A percentile compares a stretch with the other conserved stretches of the same genome.
These are phyloP conservation scores for Agapanthus africanus DNA, from an alignment of 106 monocot genomes.

Conservation along the genomic window DNA sequence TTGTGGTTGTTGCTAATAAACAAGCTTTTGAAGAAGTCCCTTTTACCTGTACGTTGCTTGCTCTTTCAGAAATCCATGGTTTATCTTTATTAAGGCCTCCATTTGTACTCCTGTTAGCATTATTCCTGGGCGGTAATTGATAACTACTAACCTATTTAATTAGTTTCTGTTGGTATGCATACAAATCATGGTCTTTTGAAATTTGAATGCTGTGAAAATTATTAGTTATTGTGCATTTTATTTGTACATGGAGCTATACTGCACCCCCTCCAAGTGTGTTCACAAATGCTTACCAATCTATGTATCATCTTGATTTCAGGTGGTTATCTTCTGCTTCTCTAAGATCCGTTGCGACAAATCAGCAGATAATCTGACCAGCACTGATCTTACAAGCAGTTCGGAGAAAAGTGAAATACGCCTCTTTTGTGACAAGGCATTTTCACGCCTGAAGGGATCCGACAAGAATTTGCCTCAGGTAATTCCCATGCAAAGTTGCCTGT, in stretches of 20 bases:
- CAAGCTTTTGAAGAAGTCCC: constrained; percentile 67
- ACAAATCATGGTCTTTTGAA: not conserved
- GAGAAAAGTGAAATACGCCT: constrained; percentile 89
- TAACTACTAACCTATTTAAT: not conserved
- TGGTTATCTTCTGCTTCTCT: constrained; percentile 96
- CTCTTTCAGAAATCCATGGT: not conserved
- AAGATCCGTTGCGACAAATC: constrained; percentile 90
- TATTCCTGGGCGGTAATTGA: not conserved
- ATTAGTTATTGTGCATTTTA: not conserved
- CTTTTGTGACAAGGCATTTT: constrained; percentile 95
- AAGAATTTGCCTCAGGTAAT: constrained; percentile 91
- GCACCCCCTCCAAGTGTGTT: constrained; percentile 4
- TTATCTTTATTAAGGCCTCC: not conserved
- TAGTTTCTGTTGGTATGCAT: not conserved
- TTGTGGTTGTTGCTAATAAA: constrained; percentile 74
- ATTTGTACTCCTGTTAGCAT: not conserved
- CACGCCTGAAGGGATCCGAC: constrained; percentile 91
- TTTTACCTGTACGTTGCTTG: constrained; percentile 60
- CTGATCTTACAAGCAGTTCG: constrained; percentile 77
- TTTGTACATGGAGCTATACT: not conserved
- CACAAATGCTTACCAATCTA: not conserved
- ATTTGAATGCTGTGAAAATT: too few relatives aligned
- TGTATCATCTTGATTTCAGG: constrained; percentile 30
- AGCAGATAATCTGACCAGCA: constrained; percentile 56
- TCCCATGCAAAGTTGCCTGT: not conserved